These are phyloP conservation scores for Dactylellina haptotyla DNA, from an alignment of 2,329 filamentous ascomycete genomes.

Conservation along the genomic window DNA sequence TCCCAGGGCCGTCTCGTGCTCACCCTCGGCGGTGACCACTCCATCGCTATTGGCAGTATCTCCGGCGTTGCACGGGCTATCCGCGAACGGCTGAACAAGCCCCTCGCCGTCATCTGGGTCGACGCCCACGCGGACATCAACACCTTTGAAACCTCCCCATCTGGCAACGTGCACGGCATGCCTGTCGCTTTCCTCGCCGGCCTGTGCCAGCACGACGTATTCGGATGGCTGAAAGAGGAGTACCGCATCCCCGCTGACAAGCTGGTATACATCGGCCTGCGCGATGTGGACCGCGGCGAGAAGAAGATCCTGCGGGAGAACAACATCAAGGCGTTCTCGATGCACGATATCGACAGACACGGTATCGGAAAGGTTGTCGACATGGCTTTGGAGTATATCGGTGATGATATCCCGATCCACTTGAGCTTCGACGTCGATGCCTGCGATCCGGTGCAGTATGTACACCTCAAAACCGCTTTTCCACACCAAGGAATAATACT, in stretches of 20 bases:
- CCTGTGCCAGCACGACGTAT: slow-evolving; percentile 77
- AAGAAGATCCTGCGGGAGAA: slow-evolving; percentile 90
- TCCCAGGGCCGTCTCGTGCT: slow-evolving; percentile 84
- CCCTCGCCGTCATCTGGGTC: slow-evolving; percentile 97
- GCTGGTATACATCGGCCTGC: slow-evolving; percentile 94
- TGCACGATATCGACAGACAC: slow-evolving; percentile 97
- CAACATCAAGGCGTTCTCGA: slow-evolving; percentile 94
- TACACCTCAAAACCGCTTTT: neutral
- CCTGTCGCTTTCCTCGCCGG: slow-evolving; percentile 91
- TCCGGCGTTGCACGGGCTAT: slow-evolving; percentile 86
- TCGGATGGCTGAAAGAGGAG: slow-evolving; percentile 86
- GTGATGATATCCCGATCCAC: slow-evolving; percentile 93
- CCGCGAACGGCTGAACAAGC: slow-evolving; percentile 80
- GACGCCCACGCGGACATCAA: slow-evolving; percentile 99
- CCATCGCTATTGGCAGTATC: slow-evolving; percentile 93
- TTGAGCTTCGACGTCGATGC: slow-evolving; percentile 97
- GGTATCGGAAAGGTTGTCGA: slow-evolving; percentile 97
- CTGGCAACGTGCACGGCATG: slow-evolving; percentile 98
- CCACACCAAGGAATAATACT: neutral
- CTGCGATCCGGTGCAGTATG: slow-evolving; percentile 80
- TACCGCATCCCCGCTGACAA: slow-evolving; percentile 78
- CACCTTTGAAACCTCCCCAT: slow-evolving; percentile 86
- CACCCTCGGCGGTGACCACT: slow-evolving; percentile 95
- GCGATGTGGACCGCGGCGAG: slow-evolving; percentile 92
- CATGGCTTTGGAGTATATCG: slow-evolving; percentile 97